Conservation (phyloP, 2,329 filamentous ascomycete species). For the Ophioceras dolichostomum region DNA sequence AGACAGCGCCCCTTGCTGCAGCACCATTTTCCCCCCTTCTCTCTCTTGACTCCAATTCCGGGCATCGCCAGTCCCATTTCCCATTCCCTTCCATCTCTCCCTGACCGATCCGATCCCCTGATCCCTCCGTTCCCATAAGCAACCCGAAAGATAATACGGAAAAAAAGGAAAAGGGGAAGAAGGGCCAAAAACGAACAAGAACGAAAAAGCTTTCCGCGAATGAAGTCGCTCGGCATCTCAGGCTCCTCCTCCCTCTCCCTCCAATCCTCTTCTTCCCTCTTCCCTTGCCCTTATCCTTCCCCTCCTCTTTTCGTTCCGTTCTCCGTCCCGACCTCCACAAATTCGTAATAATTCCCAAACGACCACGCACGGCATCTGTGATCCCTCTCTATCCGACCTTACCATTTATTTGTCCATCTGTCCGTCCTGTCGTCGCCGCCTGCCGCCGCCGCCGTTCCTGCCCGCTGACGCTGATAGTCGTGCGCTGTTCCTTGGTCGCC, state of each 20-base stretch:
- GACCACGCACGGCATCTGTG: conserved; percentile 1
- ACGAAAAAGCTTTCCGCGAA: background rate
- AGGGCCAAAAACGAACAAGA: background rate
- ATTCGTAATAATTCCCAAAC: conserved; percentile 8
- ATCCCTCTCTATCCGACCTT: too few relatives aligned
- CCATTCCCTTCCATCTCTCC: background rate
- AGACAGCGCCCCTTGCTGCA: too few relatives aligned
- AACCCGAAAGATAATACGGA: background rate
- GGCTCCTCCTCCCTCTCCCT: background rate
- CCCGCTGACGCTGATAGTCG: too few relatives aligned
- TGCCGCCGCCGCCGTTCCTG: too few relatives aligned
- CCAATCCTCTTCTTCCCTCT: background rate
- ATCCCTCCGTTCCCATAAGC: background rate
- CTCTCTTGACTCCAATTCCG: background rate
- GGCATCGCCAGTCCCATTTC: background rate
- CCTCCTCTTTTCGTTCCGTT: conserved; percentile 1
- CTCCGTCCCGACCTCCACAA: background rate
- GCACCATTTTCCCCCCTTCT: background rate
- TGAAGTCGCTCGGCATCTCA: background rate
- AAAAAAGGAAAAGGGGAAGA: background rate
- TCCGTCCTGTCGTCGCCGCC: too few relatives aligned
- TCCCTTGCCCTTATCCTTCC: background rate
- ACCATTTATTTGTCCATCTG: too few relatives aligned
- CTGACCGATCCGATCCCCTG: too few relatives aligned
- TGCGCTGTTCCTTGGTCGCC: too few relatives aligned